Evolutionary conservation across 352 stramenopile genomes (phyloP).

Genomic region (Globisporangium perplexum): DNA sequence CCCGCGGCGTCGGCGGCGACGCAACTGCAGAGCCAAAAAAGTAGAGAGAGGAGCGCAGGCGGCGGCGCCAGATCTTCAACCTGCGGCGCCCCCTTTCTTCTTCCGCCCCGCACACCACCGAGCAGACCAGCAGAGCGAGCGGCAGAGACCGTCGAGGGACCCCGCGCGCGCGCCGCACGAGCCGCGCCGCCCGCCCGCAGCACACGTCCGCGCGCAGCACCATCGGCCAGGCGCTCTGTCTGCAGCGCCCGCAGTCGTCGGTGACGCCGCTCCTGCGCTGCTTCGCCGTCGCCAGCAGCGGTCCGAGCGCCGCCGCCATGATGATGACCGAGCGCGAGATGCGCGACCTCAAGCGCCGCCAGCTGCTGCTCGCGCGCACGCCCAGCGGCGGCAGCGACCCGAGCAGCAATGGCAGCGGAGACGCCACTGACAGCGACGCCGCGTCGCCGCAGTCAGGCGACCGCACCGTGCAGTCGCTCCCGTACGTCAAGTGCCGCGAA

Average conservation of each 20-base stretch:
- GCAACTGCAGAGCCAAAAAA: not conserved
- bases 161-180: conserved; percentile 2
- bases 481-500: conserved; percentile 60
- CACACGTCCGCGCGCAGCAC: conserved; percentile 14
- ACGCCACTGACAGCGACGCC: not conserved
- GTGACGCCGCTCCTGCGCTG: conserved; percentile 9
- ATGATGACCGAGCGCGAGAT: conserved; percentile 12
- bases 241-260: conserved; percentile 30
- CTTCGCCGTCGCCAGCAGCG: conserved; percentile 5
- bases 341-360: conserved; percentile 5
- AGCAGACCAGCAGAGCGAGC: not conserved
- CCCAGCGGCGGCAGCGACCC: conserved; percentile 1
- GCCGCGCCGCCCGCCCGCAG: not conserved
- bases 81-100: not conserved
- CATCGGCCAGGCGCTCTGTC: conserved; percentile 51
- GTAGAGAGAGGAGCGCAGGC: not conserved
- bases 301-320: conserved; percentile 14
- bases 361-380: conserved; percentile 2
- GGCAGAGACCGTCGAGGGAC: conserved; percentile 12
- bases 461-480: conserved; percentile 57
- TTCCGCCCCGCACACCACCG: not conserved
- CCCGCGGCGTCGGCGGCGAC: no score
- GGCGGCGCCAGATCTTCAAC: not conserved
- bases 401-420: not conserved
- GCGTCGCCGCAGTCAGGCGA: not conserved